Percentiles rank a stretch among this genome's conserved stretches.
These are phyloP conservation scores for Acanthamoeba quina DNA, from an alignment of 208 protist species.

Conservation along the genomic window DNA sequence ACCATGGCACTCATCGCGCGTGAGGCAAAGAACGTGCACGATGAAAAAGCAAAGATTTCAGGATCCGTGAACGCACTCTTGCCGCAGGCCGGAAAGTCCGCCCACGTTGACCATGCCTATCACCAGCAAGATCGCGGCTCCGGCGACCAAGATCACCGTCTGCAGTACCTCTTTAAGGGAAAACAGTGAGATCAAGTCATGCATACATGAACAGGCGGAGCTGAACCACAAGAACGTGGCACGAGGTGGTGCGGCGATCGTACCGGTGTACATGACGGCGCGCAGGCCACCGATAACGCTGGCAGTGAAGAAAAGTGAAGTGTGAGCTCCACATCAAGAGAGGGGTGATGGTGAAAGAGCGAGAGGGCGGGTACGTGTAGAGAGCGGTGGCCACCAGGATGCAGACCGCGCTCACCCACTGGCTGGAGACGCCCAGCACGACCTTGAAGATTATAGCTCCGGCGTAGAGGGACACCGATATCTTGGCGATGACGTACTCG, in stretches of 20 bases:
- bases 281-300: constrained; percentile 78
- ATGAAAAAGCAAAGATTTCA: background rate
- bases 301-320: background rate
- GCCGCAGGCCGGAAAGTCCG: constrained; percentile 64
- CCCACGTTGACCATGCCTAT: constrained; percentile 78
- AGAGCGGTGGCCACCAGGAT: constrained; percentile 41
- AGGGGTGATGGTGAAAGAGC: background rate
- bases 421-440: constrained; percentile 31
- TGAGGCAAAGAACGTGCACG: background rate
- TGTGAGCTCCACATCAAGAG: background rate
- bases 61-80: background rate
- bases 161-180: constrained; percentile 75
- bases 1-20: too few species aligned
- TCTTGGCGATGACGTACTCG: constrained; percentile 63
- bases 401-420: constrained; percentile 33
- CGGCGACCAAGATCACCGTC: constrained; percentile 78
- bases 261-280: constrained; percentile 81
- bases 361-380: constrained; percentile 40
- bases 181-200: background rate
- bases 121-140: constrained; percentile 62
- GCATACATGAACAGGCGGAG: background rate
- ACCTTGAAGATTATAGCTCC: constrained; percentile 67
- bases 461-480: constrained; percentile 63
- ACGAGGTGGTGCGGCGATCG: background rate
- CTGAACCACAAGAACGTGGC: background rate